phyloP scores from a whole-genome alignment of 1,284 basidiomycete species.

The Puccinia novopanici region DNA sequence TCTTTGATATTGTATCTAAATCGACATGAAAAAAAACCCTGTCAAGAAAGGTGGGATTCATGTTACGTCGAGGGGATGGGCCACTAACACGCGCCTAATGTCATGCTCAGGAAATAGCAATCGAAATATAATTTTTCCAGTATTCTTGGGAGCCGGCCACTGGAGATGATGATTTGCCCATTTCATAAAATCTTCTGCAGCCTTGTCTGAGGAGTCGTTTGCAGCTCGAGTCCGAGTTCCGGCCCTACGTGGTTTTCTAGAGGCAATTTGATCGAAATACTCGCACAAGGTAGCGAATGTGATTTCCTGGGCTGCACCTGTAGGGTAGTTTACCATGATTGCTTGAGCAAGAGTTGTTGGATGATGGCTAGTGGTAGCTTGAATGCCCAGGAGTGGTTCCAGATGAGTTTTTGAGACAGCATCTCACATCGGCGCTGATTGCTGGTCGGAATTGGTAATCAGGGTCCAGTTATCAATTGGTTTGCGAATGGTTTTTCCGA shows the following conservation, averaged over 20 bases:
- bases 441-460: background rate
- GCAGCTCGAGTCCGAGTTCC: background rate
- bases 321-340: background rate
- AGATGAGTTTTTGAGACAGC: background rate
- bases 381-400: background rate
- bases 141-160: constrained; percentile 38
- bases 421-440: background rate
- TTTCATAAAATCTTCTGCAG: constrained; percentile 8
- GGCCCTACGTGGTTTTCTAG: background rate
- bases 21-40: background rate
- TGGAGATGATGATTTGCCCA: constrained; percentile 7
- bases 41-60: background rate
- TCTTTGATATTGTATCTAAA: constrained; percentile 71
- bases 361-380: background rate
- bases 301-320: background rate
- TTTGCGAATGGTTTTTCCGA: background rate
- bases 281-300: background rate
- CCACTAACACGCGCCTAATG: constrained; percentile 62
- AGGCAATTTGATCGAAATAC: constrained; percentile 7
- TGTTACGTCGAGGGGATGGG: background rate
- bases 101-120: constrained; percentile 82
- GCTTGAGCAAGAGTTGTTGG: background rate
- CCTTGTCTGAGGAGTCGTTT: background rate
- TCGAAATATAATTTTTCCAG: constrained; percentile 65
- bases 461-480: background rate